These are phyloP conservation scores for Orbilia brochopaga DNA, from an alignment of 2,329 filamentous ascomycete genomes.

Conservation along the genomic window DNA sequence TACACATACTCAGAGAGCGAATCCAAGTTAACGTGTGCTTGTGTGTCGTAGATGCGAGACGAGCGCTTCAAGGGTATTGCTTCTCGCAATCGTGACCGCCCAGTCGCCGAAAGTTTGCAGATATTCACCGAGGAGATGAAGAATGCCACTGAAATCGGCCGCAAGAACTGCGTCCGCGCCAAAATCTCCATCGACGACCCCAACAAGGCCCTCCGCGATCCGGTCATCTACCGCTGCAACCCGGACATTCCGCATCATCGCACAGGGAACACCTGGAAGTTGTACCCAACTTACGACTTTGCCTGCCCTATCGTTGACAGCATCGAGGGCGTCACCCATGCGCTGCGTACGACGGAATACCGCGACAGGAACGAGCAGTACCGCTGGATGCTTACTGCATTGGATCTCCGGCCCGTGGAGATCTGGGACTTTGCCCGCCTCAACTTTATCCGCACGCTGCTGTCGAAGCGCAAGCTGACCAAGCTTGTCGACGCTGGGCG, in stretches of 20 bases:
- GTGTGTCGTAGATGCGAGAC: slow-evolving; percentile 67
- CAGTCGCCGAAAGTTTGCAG: slow-evolving; percentile 80
- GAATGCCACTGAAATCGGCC: slow-evolving; percentile 76
- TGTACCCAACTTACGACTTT: slow-evolving; percentile 87
- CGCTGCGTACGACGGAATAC: slow-evolving; percentile 83
- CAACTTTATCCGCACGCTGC: slow-evolving; percentile 81
- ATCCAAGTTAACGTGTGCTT: neutral
- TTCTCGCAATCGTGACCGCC: slow-evolving; percentile 78
- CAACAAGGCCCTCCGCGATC: slow-evolving; percentile 95
- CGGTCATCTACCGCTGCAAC: slow-evolving; percentile 97
- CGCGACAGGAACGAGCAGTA: slow-evolving; percentile 86
- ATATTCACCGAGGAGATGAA: slow-evolving; percentile 90
- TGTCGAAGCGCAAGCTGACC: slow-evolving; percentile 85
- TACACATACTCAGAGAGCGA: slow-evolving; percentile 1
- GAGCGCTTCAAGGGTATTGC: slow-evolving; percentile 84
- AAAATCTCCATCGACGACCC: slow-evolving; percentile 90
- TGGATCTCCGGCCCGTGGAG: slow-evolving; percentile 76
- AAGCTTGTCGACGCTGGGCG: slow-evolving; percentile 78
- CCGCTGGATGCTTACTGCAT: slow-evolving; percentile 79
- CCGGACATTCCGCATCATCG: slow-evolving; percentile 70
- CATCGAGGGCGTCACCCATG: slow-evolving; percentile 81
- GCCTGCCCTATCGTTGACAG: slow-evolving; percentile 82
- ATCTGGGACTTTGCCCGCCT: slow-evolving; percentile 86
- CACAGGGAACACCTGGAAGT: slow-evolving; percentile 79
- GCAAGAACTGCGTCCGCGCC: slow-evolving; percentile 88